phyloP scores from a whole-genome alignment of 1,284 basidiomycete genomes.

The Boletus smithii region DNA sequence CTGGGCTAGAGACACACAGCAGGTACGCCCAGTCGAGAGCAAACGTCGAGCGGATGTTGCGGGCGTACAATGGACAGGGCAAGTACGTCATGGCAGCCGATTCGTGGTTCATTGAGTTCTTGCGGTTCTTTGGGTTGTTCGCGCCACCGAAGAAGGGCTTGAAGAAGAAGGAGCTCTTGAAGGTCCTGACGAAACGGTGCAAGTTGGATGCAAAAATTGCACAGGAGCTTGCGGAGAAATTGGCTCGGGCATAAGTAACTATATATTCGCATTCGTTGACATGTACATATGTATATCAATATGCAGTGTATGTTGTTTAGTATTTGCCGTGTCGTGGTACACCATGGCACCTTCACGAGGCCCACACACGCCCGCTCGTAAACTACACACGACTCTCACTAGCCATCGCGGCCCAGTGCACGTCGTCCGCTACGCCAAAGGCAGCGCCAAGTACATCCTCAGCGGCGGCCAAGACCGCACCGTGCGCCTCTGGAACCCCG shows the following conservation, averaged over 20 bases:
- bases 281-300: no score
- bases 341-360: slow-evolving; percentile 66
- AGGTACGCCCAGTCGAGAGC: slow-evolving; percentile 23
- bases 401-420: slow-evolving; percentile 80
- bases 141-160: slow-evolving; percentile 5
- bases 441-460: slow-evolving; percentile 82
- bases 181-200: slow-evolving; percentile 25
- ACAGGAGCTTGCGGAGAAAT: slow-evolving; percentile 12
- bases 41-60: slow-evolving; percentile 16
- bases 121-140: slow-evolving; percentile 21
- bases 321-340: no score
- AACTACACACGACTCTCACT: slow-evolving; percentile 55
- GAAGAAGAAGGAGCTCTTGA: slow-evolving; percentile 19
- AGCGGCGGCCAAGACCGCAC: slow-evolving; percentile 90
- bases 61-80: slow-evolving; percentile 10
- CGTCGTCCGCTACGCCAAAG: slow-evolving; percentile 83
- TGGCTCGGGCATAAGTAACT: slow-evolving; percentile 3
- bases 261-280: no score
- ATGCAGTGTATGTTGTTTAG: no score
- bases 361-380: slow-evolving; percentile 54
- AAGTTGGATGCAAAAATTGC: slow-evolving; percentile 19
- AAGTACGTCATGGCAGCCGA: slow-evolving; percentile 25
- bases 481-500: slow-evolving; percentile 89
- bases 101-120: slow-evolving; percentile 26
- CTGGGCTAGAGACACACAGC: slow-evolving; percentile 20